Conservation (phyloP, 2,329 filamentous ascomycete genomes). For the Colletotrichum lupini region DNA sequence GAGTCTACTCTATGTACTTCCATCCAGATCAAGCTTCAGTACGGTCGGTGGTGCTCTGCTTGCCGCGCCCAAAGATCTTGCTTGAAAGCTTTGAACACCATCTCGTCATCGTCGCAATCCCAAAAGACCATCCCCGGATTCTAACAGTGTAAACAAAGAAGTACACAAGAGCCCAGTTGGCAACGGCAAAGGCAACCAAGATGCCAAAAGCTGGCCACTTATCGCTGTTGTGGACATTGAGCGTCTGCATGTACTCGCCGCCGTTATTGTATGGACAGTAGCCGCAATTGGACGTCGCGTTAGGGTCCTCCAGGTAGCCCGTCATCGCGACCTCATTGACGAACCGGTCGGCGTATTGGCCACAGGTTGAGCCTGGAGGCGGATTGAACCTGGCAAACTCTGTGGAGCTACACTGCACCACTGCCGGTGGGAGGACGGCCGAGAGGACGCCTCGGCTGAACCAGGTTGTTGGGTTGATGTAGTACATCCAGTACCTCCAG, state of each 20-base stretch:
- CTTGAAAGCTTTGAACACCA: neutral
- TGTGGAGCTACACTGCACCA: constrained; percentile 54
- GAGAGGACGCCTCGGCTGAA: constrained; percentile 31
- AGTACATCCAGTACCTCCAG: constrained; percentile 50
- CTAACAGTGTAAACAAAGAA: constrained; percentile 82
- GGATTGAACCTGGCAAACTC: constrained; percentile 62
- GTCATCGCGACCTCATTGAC: constrained; percentile 51
- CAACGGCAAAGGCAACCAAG: constrained; percentile 76
- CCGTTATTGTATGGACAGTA: constrained; percentile 73
- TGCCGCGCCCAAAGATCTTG: neutral
- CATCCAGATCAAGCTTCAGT: neutral
- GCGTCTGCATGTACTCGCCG: constrained; percentile 71
- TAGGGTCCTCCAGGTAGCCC: constrained; percentile 73
- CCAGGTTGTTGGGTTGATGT: constrained; percentile 34
- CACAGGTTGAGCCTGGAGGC: constrained; percentile 73
- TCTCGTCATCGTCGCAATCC: constrained; percentile 41
- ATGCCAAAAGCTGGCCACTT: constrained; percentile 78
- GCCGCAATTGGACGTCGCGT: constrained; percentile 69
- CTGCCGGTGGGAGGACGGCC: constrained; percentile 26
- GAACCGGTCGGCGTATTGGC: constrained; percentile 71
- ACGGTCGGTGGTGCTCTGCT: neutral
- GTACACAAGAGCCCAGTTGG: constrained; percentile 78
- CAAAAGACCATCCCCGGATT: constrained; percentile 77
- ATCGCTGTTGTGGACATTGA: constrained; percentile 62
- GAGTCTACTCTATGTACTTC: neutral